Evolutionary conservation across 2,329 filamentous ascomycete species (phyloP), one percentile per base, ranked within the genome.

Genomic region (Fusarium veterinarium): DNA sequence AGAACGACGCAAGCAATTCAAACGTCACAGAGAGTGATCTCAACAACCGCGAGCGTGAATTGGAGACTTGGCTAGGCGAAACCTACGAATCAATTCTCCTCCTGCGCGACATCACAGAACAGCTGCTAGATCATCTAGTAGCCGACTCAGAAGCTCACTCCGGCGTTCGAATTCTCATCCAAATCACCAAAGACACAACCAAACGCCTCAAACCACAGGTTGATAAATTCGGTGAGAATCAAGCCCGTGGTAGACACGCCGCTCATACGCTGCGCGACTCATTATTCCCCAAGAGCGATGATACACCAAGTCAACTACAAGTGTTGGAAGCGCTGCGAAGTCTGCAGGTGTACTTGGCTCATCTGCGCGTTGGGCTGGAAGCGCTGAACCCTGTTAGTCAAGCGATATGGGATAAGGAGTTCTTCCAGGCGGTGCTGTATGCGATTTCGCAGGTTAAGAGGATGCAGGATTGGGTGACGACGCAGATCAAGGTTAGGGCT

Each of bases 351-450:
- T 49, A 44, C 1, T 11, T 49, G 2, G 37, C 30, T 6, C 44
- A 66, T 51, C 4, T 49, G 0, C 25, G 8, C 0, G 12, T 35
- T 1, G 41, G 62, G 1, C 6, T 63, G 2, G 41, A 63, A 0
- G 62, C 35, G 2, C 5, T 63, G 20, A 65, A 31, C 4, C 48
- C 48, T 25, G 25, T 56, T 9, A 33, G 41, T 6, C 41, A 65
- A 30, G 62, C 37, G 0, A 42, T 56, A 0, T 56, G 41, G 48
- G 30, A 56, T 11, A 12, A 20, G 1, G 20, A 42, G 4, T 64
- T 64, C 12, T 64, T 57, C 3, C 9, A 33, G 6, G 31, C 37
- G 4, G 28, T 64, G 0, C 1, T 51, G 23, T 42, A 41, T 23
- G 13, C 49, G 0, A 40, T 58, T 5, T 66, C 49, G 3, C 60